Conservation (phyloP, 306 rosid genomes). For the Begonia fuchsioides region DNA sequence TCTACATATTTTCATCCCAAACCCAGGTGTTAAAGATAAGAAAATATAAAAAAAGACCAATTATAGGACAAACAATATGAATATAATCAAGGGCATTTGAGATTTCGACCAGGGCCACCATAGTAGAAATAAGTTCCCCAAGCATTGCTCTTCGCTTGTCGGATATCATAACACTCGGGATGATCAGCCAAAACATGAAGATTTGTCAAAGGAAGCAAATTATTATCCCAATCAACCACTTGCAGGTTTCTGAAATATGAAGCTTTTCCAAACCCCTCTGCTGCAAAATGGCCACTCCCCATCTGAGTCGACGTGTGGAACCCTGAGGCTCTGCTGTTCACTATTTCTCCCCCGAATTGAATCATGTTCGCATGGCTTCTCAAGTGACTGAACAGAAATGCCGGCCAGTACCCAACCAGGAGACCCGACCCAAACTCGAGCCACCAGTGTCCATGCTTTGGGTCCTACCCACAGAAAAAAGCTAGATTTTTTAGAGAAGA, state of each 20-base stretch:
- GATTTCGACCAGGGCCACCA: constrained; percentile 75
- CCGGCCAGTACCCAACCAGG: constrained; percentile 70
- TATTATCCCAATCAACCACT: constrained; percentile 69
- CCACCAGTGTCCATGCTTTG: constrained; percentile 79
- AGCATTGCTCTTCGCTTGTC: constrained; percentile 37
- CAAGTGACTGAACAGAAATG: constrained; percentile 47
- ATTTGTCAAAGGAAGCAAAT: constrained; percentile 50
- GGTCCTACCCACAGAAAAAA: constrained; percentile 26
- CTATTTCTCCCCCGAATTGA: constrained; percentile 17
- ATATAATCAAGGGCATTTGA: constrained; percentile 38
- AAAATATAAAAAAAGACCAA: too few species aligned
- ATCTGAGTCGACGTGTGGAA: too few species aligned
- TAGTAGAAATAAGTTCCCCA: constrained; percentile 73
- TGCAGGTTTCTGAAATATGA: constrained; percentile 49
- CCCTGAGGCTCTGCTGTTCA: too few species aligned
- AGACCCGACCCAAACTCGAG: constrained; percentile 52
- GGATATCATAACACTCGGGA: constrained; percentile 52
- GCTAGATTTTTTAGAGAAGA: background rate
- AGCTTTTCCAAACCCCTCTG: too few species aligned
- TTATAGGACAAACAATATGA: too few species aligned
- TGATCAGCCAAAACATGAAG: constrained; percentile 56
- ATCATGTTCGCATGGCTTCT: constrained; percentile 61
- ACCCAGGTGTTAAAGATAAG: too few species aligned
- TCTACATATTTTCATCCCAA: too few species aligned
- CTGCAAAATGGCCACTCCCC: too few species aligned